These are phyloP conservation scores for Hansenula sp. DNA, from an alignment of 1,139 yeast species.

Conservation along the genomic window DNA sequence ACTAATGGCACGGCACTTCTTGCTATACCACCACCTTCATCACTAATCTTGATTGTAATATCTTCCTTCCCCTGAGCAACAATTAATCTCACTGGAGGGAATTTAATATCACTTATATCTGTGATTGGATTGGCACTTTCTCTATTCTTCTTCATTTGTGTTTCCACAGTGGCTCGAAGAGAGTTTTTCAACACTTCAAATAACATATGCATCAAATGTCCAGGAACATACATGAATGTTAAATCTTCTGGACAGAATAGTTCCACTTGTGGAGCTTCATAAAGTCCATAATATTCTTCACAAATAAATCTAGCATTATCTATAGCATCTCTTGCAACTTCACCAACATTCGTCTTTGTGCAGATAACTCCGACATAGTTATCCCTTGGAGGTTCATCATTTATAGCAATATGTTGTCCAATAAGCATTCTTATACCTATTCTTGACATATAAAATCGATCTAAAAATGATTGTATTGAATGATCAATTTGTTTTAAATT, in stretches of 20 bases:
- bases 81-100: constrained; percentile 83
- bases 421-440: constrained; percentile 87
- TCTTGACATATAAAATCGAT: constrained; percentile 80
- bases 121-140: constrained; percentile 38
- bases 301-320: constrained; percentile 86
- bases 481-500: constrained; percentile 52
- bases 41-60: constrained; percentile 88
- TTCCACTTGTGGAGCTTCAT: constrained; percentile 79
- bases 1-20: constrained; percentile 79
- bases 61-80: constrained; percentile 92
- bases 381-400: constrained; percentile 56
- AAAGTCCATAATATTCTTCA: constrained; percentile 81
- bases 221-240: constrained; percentile 84
- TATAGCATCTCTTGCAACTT: constrained; percentile 78
- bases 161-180: constrained; percentile 80
- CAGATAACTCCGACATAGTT: constrained; percentile 84
- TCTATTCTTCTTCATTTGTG: constrained; percentile 37
- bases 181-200: constrained; percentile 85
- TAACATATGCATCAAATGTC: constrained; percentile 83
- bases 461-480: constrained; percentile 72
- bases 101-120: constrained; percentile 61
- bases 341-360: constrained; percentile 73
- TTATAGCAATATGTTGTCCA: constrained; percentile 83
- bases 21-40: constrained; percentile 94
- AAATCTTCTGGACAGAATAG: constrained; percentile 47